Evolutionary conservation across 2,329 filamentous ascomycete species (phyloP).

Genomic region (Aspergillus pseudoglaucus): DNA sequence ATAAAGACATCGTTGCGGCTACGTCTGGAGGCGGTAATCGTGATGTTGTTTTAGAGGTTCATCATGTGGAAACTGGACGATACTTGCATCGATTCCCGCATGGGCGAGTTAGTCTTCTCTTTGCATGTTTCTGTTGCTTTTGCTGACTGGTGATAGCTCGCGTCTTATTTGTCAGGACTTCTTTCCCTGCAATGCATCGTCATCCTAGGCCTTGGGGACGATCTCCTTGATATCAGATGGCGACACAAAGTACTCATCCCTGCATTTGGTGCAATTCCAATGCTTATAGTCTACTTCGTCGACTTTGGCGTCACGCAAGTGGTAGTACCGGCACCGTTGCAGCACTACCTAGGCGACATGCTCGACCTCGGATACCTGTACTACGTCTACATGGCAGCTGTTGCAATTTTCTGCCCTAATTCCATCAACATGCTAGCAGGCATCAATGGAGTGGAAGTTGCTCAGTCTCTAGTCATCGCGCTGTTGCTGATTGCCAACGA

Average conservation of each 20-base stretch:
- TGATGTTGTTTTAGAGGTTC: conserved; percentile 69
- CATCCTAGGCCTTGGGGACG: conserved; percentile 87
- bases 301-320: conserved; percentile 97
- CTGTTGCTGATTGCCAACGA: conserved; percentile 80
- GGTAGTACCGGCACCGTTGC: conserved; percentile 79
- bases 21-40: conserved; percentile 90
- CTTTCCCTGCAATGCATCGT: conserved; percentile 86
- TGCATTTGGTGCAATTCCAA: conserved; percentile 83
- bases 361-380: conserved; percentile 78
- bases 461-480: conserved; percentile 87
- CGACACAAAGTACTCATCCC: conserved; percentile 98
- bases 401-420: conserved; percentile 97
- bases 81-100: conserved; percentile 90
- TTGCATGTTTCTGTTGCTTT: not conserved
- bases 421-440: conserved; percentile 99
- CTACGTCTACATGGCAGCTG: conserved; percentile 93
- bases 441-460: conserved; percentile 97
- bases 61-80: conserved; percentile 72
- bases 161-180: conserved; percentile 89
- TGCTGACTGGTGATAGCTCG: conserved; percentile 54
- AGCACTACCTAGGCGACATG: conserved; percentile 75
- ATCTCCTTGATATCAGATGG: conserved; percentile 97
- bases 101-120: conserved; percentile 60
- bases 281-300: conserved; percentile 95
- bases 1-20: conserved; percentile 93